A percentile compares a stretch with the other conserved stretches of the same genome.
Conservation (phyloP, 2,329 filamentous ascomycete species). For the Neonectria coccinea region DNA sequence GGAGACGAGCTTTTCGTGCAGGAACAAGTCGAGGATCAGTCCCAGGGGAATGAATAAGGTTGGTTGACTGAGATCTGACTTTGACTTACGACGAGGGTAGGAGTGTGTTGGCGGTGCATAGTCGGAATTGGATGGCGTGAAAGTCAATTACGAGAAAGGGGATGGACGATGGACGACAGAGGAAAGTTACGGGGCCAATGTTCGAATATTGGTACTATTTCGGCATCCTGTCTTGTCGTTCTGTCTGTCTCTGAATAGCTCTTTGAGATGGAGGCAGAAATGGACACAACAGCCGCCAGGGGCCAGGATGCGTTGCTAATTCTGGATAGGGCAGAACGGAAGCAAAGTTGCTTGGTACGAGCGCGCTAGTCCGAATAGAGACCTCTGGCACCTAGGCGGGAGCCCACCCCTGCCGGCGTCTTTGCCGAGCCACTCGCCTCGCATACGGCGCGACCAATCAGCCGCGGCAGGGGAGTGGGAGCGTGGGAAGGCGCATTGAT, state of each 20-base stretch:
- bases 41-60: neutral
- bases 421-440: constrained; percentile 6
- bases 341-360: no score
- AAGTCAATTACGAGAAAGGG: neutral
- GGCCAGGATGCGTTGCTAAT: constrained; percentile 21
- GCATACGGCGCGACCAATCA: neutral
- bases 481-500: neutral
- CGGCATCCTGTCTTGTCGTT: no score
- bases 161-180: neutral
- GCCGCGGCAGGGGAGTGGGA: neutral
- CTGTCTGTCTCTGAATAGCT: no score
- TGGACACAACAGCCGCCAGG: neutral
- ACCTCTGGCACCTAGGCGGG: no score
- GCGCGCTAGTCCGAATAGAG: no score
- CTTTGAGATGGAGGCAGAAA: no score
- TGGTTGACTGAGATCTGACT: neutral
- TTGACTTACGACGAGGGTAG: neutral
- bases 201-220: neutral
- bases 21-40: neutral
- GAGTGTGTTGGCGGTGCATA: neutral
- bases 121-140: neutral
- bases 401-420: neutral
- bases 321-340: constrained; percentile 16
- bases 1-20: neutral
- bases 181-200: neutral